phyloP scores from a whole-genome alignment of 371 early-diverging fungal genomes.

The Mortierella sp. region DNA sequence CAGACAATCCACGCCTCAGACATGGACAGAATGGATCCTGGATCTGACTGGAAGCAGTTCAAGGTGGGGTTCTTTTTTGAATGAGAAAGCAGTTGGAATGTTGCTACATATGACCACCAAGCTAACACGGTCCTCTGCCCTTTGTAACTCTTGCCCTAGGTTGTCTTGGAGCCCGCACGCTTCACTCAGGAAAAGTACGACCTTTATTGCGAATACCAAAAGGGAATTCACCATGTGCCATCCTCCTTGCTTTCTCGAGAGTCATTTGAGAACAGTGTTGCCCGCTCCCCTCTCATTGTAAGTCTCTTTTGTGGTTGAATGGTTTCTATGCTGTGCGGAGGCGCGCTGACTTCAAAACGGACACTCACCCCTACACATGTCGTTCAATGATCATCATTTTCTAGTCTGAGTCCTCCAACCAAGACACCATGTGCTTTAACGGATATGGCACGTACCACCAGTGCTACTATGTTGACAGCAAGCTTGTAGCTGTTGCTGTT shows the following conservation, averaged over 20 bases:
- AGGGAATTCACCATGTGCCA: constrained; percentile 80
- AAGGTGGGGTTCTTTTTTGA: constrained; percentile 14
- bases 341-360: no score
- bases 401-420: constrained; percentile 21
- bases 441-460: constrained; percentile 90
- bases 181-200: constrained; percentile 82
- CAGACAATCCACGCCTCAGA: constrained; percentile 40
- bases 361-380: neutral
- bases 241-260: constrained; percentile 64
- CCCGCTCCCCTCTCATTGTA: constrained; percentile 80
- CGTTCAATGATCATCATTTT: neutral
- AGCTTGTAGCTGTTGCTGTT: constrained; percentile 88
- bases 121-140: neutral
- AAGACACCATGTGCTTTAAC: constrained; percentile 14
- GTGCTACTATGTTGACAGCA: constrained; percentile 82
- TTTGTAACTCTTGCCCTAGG: constrained; percentile 41
- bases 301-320: neutral
- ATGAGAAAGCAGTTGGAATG: neutral
- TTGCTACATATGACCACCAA: neutral
- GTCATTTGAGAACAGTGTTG: constrained; percentile 79
- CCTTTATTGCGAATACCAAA: constrained; percentile 89
- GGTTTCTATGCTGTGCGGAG: neutral
- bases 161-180: constrained; percentile 70
- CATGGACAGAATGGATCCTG: constrained; percentile 22
- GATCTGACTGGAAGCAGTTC: constrained; percentile 37